A percentile compares a stretch with the other conserved stretches of the same genome.
Evolutionary conservation across 768 basidiomycete genomes (phyloP).

Genomic region (Tremella mesenterica): DNA sequence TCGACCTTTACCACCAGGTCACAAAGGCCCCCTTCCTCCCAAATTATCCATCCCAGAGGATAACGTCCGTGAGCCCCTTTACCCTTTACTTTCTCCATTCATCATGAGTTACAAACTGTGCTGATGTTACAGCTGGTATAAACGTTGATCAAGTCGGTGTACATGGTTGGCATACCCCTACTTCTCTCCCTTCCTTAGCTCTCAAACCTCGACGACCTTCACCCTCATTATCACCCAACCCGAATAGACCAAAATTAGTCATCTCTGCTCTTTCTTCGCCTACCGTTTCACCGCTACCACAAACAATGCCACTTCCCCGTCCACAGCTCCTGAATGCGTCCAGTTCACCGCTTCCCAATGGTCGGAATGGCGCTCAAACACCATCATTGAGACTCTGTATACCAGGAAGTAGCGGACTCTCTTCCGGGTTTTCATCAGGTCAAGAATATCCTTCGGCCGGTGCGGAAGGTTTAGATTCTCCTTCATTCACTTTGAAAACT

Average conservation of each 20-base stretch:
- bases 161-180: constrained; percentile 32
- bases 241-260: constrained; percentile 31
- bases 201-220: constrained; percentile 11
- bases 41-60: constrained; percentile 39
- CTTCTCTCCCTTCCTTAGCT: constrained; percentile 18
- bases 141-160: constrained; percentile 37
- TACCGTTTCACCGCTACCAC: constrained; percentile 6
- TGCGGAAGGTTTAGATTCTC: constrained; percentile 14
- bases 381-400: constrained; percentile 21
- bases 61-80: constrained; percentile 41
- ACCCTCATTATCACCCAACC: constrained; percentile 9
- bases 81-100: neutral
- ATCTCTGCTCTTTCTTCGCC: constrained; percentile 28
- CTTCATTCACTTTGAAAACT: constrained; percentile 8
- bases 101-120: neutral
- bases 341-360: too few relatives aligned
- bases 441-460: constrained; percentile 15
- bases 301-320: neutral
- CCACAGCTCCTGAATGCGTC: neutral
- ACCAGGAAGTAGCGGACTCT: constrained; percentile 7
- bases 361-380: constrained; percentile 1
- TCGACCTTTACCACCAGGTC: constrained; percentile 18
- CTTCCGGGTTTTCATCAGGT: constrained; percentile 8
- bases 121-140: constrained; percentile 23
- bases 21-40: constrained; percentile 16